phyloP scores from a whole-genome alignment of 2,329 filamentous ascomycete species.

The Ophiocordyceps camponoti-floridani region DNA sequence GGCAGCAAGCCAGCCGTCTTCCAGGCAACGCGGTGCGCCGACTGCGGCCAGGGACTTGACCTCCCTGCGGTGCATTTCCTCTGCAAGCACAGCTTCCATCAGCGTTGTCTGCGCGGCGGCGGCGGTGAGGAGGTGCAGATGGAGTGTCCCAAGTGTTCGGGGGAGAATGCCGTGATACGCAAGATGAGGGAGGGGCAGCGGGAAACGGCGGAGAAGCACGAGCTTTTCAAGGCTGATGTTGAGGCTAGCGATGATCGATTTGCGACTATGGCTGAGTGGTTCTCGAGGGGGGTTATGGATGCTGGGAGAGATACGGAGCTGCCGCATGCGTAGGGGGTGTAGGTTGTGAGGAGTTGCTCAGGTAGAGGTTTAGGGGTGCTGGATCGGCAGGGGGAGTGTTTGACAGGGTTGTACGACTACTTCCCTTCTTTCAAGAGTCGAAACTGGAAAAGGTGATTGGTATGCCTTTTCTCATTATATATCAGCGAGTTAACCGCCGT shows the following conservation, averaged over 20 bases:
- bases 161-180: slow-evolving; percentile 71
- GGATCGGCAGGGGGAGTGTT: neutral
- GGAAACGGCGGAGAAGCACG: slow-evolving; percentile 73
- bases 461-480: too few relatives aligned
- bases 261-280: slow-evolving; percentile 85
- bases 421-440: too few relatives aligned
- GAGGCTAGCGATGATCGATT: slow-evolving; percentile 66
- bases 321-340: neutral
- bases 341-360: too few relatives aligned
- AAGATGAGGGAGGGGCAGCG: slow-evolving; percentile 75
- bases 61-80: slow-evolving; percentile 88
- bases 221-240: slow-evolving; percentile 71
- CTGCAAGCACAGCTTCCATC: slow-evolving; percentile 94
- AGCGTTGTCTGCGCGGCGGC: slow-evolving; percentile 52
- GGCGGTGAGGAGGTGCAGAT: slow-evolving; percentile 41
- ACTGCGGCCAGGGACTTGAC: slow-evolving; percentile 63
- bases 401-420: too few relatives aligned
- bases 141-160: slow-evolving; percentile 75
- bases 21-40: slow-evolving; percentile 73
- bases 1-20: slow-evolving; percentile 71
- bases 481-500: too few relatives aligned
- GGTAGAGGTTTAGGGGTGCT: neutral
- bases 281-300: slow-evolving; percentile 79
- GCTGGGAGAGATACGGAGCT: slow-evolving; percentile 20
- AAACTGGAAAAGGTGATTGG: too few relatives aligned